Base-by-base conservation (phyloP, 2,329 filamentous ascomycete genomes). In the Diaporthe citrichinensis region DNA sequence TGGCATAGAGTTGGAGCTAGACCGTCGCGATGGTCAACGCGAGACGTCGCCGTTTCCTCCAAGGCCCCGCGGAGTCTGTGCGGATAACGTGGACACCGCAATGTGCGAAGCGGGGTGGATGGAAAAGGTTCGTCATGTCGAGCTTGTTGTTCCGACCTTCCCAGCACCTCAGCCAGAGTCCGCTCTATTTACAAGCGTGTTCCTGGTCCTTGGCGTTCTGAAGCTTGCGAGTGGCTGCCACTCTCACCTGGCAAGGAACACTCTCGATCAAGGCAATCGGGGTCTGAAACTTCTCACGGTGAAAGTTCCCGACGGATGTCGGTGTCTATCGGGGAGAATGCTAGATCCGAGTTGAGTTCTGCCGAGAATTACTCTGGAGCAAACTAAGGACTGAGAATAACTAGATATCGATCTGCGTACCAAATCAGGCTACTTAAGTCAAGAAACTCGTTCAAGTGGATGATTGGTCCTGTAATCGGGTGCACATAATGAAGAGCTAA, bases 21-120 rank as follows among this genome's bases (percentile, higher is more conserved):
- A 68, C 31, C 62, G 20, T 53, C 23, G 62, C 44, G 44, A 51
- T 51, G 25, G 44, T 34, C 62, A 51, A 68, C 62, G 31, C 62
- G 62, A 53, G 44, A 68, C 62, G 62, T 51, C 44, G 44, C 12
- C 1, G 20, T 36, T 25, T n/a, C 17, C 36, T 31, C 3, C 12
- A 17, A 51, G 10, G 23, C 17, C 23, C 14, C 3, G 20, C 3
- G 46, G 12, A 51, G 44, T 68, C 44, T 36, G 62, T 68, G 62
- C 62, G 44, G 44, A 68, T 39, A 15, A 68, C 20, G 31, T 51
- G 9, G 62, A 36, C 25, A 36, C 31, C 46, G 15, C n/a, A 25
- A 36, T 53, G 2, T 12, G 39, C 31, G 62, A 28, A 51, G 62
- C 62, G 62, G 62, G 62, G 62, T 23, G 23, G 31, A 36, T 36